phyloP scores from a whole-genome alignment of 2,329 filamentous ascomycete genomes.

The Rhytidhysteron rufulum region DNA sequence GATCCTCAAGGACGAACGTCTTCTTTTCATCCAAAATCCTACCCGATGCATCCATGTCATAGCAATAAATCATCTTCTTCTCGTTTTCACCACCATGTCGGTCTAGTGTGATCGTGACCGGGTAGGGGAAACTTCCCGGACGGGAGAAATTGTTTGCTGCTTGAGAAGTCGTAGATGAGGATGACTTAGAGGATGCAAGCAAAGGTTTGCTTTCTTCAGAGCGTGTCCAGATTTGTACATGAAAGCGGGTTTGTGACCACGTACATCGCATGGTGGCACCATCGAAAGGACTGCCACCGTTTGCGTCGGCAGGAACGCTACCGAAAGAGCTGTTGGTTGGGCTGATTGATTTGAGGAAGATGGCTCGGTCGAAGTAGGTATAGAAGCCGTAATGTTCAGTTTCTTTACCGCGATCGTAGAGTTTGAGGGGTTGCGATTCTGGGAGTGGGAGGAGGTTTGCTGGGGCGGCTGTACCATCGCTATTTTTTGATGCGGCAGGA shows the following conservation, averaged over 20 bases:
- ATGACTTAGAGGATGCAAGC: conserved; percentile 17
- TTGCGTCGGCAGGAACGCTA: conserved; percentile 41
- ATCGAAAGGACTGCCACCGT: conserved; percentile 48
- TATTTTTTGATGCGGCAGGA: conserved; percentile 58
- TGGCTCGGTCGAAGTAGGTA: conserved; percentile 81
- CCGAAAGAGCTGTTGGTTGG: conserved; percentile 36
- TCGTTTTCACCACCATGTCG: conserved; percentile 54
- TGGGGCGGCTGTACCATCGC: conserved; percentile 68
- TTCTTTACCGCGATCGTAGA: conserved; percentile 76
- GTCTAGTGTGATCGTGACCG: conserved; percentile 57
- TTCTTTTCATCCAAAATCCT: conserved; percentile 43
- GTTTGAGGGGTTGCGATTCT: conserved; percentile 68
- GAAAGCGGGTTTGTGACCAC: conserved; percentile 58
- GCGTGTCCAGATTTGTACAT: conserved; percentile 60
- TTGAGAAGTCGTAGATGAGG: conserved; percentile 25
- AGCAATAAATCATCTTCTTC: conserved; percentile 59
- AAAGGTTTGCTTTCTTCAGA: conserved; percentile 38
- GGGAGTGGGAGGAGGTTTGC: conserved; percentile 70
- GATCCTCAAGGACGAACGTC: conserved; percentile 51
- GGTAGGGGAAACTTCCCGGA: conserved; percentile 59
- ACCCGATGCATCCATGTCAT: conserved; percentile 49
- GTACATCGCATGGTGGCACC: conserved; percentile 52
- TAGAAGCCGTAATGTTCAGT: conserved; percentile 95
- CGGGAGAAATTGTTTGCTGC: conserved; percentile 45
- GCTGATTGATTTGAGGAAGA: conserved; percentile 69